Evolutionary conservation across 2,329 filamentous ascomycete species (phyloP), one percentile per base, ranked within the genome.

Genomic region (Verticillium zaregamsianum): DNA sequence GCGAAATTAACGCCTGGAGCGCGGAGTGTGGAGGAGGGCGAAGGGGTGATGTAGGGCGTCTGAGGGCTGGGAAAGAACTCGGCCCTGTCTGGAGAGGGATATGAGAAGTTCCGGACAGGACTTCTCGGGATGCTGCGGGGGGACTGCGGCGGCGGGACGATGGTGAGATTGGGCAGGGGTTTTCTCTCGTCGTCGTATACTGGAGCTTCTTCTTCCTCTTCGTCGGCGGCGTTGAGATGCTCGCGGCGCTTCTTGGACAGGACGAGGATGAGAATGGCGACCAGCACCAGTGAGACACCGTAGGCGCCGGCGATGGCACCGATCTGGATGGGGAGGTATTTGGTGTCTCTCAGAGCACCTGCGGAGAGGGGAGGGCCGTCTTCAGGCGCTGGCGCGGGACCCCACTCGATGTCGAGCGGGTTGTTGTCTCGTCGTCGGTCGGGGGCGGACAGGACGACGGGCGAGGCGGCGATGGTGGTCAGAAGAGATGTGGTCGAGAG

Each of bases 301-400:
- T 97, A 97, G 63, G 91, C 89, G 64, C 89, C 92, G 63, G 94
- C 83, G 63, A 98, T 90, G 67, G 89, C 92, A 66, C 90, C 90
- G 68, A 97, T 88, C 75, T 97, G 90, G 63, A 87, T 88, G 20
- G 93, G 92, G 25, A 97, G 85, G 61, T 90, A 86, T 20, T 65
- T 62, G 9, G 54, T 31, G 72, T 93, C 82, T 68, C 86, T 80
- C 57, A 86, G 74, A 40, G 88, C 85, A 68, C 81, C 76, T 61
- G 80, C 80, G 49, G 87, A 87, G 55, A 87, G 73, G 9, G 84
- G 79, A 62, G 88, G 84, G 8, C 85, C 86, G 75, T 87, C 78
- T 73, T 86, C 82, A 61, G 86, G 81, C 59, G 85, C 74, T 52
- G 86, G 86, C 37, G 86, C 82, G 57, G 85, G 85, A 65, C 77